A percentile compares a stretch with the other conserved stretches of the same genome.
Evolutionary conservation across 306 rosid species (phyloP).

Genomic region (Lathyrus sativus): DNA sequence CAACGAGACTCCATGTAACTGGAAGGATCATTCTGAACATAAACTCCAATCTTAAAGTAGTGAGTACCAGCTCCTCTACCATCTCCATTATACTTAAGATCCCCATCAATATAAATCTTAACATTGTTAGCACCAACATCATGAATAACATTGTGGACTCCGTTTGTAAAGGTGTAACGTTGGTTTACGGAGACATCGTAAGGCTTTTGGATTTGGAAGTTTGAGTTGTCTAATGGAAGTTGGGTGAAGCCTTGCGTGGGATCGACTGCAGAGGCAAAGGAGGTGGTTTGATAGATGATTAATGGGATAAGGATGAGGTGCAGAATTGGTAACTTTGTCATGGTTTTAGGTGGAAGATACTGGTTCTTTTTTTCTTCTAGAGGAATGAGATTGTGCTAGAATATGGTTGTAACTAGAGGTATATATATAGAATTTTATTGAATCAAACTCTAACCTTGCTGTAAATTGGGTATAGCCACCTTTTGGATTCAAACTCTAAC

Average conservation of each 20-base stretch:
- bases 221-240: constrained; percentile 31
- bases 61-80: constrained; percentile 43
- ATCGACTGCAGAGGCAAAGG: constrained; percentile 3
- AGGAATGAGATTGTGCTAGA: no score
- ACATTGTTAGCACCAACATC: constrained; percentile 48
- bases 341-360: constrained; percentile 1
- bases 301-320: constrained; percentile 26
- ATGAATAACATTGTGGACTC: constrained; percentile 55
- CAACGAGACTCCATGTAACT: constrained; percentile 46
- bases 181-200: constrained; percentile 31
- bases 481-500: no score
- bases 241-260: constrained; percentile 42
- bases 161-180: constrained; percentile 38
- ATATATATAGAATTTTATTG: no score
- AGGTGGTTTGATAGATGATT: background rate
- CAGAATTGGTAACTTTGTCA: constrained; percentile 26
- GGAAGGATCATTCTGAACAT: constrained; percentile 47
- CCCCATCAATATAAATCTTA: constrained; percentile 46
- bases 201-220: constrained; percentile 40
- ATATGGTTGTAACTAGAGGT: no score
- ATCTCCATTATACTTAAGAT: constrained; percentile 26
- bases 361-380: no score
- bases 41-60: constrained; percentile 54
- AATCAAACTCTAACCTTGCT: no score
- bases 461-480: no score